Evolutionary conservation across 2,329 filamentous ascomycete species (phyloP), one percentile per base, ranked within the genome.

Genomic region (Cladosporium sp.): DNA sequence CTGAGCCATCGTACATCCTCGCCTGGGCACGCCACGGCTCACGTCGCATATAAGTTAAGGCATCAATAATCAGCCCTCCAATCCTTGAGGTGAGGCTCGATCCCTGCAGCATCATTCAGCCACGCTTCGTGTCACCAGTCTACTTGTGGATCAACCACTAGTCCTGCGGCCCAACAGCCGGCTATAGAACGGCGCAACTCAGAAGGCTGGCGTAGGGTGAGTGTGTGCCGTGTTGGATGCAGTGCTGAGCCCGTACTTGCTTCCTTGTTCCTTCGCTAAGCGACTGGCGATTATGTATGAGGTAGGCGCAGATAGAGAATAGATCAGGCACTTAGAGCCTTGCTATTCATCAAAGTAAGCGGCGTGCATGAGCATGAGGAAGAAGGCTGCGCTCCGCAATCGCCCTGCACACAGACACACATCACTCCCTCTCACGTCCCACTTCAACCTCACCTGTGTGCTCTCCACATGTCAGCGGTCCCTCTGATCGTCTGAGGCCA

Each of bases 21-120:
- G 52, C 52, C 52, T 33, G 31, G 52, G 26, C 52, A 55, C 28
- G 52, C 52, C 52, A 55, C 52, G 26, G 53, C 21, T 57, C 55
- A 37, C 55, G 33, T 57, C 33, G 23, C 55, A 33, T 33, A 57
- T 59, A 46, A 46, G n/a, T 46, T 59, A 59, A 59, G 56, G 56
- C 56, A 59, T 28, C 56, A 59, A 59, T 58, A 59, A 59, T 58
- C 56, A 40, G 56, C 56, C 33, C 33, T 46, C 55, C 55, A 57
- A 57, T 57, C 55, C 55, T 57, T 40, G 33, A 57, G 33, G 18
- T 57, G 55, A 57, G 55, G 55, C 55, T 37, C 31, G 53, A 12
- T 7, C 29, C 40, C 29, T 35, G 29, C 53, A 23, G 28, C 53
- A 31, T 16, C 18, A 33, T 23, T 14, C 55, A 40, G 55, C 55